A percentile compares a stretch with the other conserved stretches of the same genome.
Conservation (phyloP, 1,139 yeast species). For the Yamadazyma buinensis region DNA sequence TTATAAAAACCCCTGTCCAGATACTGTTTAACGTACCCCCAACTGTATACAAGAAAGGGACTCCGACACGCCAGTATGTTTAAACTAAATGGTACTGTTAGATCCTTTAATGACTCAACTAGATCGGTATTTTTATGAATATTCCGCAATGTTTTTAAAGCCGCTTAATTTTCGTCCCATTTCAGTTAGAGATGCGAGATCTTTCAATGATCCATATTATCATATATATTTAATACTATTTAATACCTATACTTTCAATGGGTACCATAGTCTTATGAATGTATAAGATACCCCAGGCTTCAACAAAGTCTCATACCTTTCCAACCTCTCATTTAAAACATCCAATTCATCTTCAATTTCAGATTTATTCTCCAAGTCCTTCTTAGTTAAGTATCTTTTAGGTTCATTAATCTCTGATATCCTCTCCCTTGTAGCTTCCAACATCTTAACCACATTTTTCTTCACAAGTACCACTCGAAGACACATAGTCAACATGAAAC, state of each 20-base stretch:
- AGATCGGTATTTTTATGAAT: no score
- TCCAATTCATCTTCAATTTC: slow-evolving; percentile 13
- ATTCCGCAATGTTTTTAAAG: no score
- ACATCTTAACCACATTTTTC: slow-evolving; percentile 14
- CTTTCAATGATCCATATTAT: no score
- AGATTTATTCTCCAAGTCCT: slow-evolving; percentile 11
- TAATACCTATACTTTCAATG: slow-evolving; percentile 19
- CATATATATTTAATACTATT: no score
- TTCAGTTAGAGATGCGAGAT: no score
- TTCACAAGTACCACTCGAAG: slow-evolving; percentile 30
- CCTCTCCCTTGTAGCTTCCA: slow-evolving; percentile 5
- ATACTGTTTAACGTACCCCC: no score
- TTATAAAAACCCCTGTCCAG: no score
- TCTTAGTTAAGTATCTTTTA: slow-evolving; percentile 13
- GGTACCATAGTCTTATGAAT: slow-evolving; percentile 21
- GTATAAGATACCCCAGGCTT: slow-evolving; percentile 8
- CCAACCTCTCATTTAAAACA: slow-evolving; percentile 17
- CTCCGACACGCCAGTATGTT: no score
- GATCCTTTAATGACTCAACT: no score
- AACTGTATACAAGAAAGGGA: no score
- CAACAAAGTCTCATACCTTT: slow-evolving; percentile 19
- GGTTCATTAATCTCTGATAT: slow-evolving; percentile 6
- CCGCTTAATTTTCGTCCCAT: no score
- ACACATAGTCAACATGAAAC: slow-evolving; percentile 24
- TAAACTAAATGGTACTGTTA: no score